Percentiles rank a stretch among this genome's conserved stretches.
Evolutionary conservation across 345 rosid genomes (phyloP).

Genomic region (Arabidopsis thaliana): TAIR10.1 NC_003071.7:9782501-9783000

Average conservation of each 20-base stretch:
- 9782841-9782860: conserved; percentile 61
- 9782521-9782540: too few relatives aligned
- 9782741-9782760: conserved; percentile 12
- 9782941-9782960: background rate
- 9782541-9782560: background rate
- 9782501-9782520: too few relatives aligned
- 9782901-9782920: background rate
- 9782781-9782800: background rate
- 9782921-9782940: background rate
- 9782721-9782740: conserved; percentile 51
- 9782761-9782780: background rate
- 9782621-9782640: conserved; percentile 63
- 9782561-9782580: background rate
- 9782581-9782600: background rate
- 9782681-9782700: conserved; percentile 53
- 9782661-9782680: conserved; percentile 64
- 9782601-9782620: background rate
- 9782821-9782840: background rate
- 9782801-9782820: background rate
- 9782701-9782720: conserved; percentile 64
- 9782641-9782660: conserved; percentile 48
- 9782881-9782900: conserved; percentile 63
- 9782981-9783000: conserved; percentile 21
- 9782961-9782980: background rate
- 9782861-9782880: conserved; percentile 53